A percentile compares a stretch with the other conserved stretches of the same genome.
Evolutionary conservation across 2,329 filamentous ascomycete genomes (phyloP).

Genomic region (Verticillium dahliae): DNA sequence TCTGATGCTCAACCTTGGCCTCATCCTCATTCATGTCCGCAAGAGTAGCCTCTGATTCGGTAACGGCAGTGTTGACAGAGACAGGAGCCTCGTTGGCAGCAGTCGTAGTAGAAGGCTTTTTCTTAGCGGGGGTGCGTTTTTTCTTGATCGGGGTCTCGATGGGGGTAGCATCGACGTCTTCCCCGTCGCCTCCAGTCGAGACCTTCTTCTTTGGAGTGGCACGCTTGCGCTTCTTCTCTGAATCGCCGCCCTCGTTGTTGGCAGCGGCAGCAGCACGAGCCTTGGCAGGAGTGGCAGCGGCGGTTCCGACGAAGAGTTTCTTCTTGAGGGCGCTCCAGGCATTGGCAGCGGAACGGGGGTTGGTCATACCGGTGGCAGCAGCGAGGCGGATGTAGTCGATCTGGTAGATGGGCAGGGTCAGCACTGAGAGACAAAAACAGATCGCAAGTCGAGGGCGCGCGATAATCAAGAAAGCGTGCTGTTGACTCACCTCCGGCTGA

Average conservation of each 20-base stretch:
- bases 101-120: not conserved
- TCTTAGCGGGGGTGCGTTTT: constrained; percentile 3
- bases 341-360: constrained; percentile 15
- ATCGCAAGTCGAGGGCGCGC: too few species aligned
- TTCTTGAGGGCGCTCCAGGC: constrained; percentile 18
- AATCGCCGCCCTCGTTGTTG: not conserved
- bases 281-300: constrained; percentile 9
- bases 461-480: not conserved
- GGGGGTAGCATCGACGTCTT: not conserved
- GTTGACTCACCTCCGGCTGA: constrained; percentile 15
- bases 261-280: constrained; percentile 10
- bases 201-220: constrained; percentile 5
- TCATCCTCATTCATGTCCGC: constrained; percentile 4
- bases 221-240: constrained; percentile 5
- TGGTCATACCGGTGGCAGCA: constrained; percentile 15
- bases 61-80: constrained; percentile 2
- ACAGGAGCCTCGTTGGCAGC: constrained; percentile 2
- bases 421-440: not conserved
- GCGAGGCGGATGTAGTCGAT: constrained; percentile 18
- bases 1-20: not conserved
- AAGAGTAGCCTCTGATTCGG: not conserved
- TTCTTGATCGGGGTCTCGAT: constrained; percentile 9
- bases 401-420: constrained; percentile 4
- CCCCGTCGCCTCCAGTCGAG: not conserved
- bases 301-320: constrained; percentile 14